phyloP scores from a whole-genome alignment of 352 stramenopile genomes.

The Phytophthora hybrid region DNA sequence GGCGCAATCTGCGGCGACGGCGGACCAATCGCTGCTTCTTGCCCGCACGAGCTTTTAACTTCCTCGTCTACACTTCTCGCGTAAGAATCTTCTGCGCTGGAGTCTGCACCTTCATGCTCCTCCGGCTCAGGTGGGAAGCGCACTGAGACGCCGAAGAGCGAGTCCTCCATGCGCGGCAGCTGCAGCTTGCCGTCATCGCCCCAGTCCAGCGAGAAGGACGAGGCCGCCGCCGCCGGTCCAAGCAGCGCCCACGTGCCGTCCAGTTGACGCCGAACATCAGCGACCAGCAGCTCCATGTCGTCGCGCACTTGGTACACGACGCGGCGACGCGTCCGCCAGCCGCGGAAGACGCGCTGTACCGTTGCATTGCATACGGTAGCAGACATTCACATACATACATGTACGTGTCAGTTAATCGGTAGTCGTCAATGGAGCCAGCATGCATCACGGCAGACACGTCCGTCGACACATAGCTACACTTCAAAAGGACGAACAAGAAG shows the following conservation, averaged over 20 bases:
- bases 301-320: constrained; percentile 58
- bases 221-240: constrained; percentile 9
- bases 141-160: constrained; percentile 47
- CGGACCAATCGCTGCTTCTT: constrained; percentile 5
- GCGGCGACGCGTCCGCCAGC: constrained; percentile 56
- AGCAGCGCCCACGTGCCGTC: constrained; percentile 43
- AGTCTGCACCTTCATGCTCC: neutral
- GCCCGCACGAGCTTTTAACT: constrained; percentile 2
- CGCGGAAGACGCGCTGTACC: constrained; percentile 56
- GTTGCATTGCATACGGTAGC: neutral
- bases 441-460: neutral
- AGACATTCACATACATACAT: neutral
- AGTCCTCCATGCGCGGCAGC: constrained; percentile 53
- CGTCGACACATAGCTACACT: constrained; percentile 12
- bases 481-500: neutral
- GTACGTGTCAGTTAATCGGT: constrained; percentile 11
- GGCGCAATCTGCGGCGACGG: constrained; percentile 13
- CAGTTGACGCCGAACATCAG: constrained; percentile 47
- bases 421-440: constrained; percentile 5
- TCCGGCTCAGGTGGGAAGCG: constrained; percentile 36
- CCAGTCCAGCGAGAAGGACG: constrained; percentile 38
- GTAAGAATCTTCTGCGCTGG: constrained; percentile 10
- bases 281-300: constrained; percentile 54
- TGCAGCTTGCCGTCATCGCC: constrained; percentile 38
- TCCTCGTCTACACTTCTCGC: constrained; percentile 10